Conservation (phyloP, 106 monocot genomes). For the Amphibolis antarctica region DNA sequence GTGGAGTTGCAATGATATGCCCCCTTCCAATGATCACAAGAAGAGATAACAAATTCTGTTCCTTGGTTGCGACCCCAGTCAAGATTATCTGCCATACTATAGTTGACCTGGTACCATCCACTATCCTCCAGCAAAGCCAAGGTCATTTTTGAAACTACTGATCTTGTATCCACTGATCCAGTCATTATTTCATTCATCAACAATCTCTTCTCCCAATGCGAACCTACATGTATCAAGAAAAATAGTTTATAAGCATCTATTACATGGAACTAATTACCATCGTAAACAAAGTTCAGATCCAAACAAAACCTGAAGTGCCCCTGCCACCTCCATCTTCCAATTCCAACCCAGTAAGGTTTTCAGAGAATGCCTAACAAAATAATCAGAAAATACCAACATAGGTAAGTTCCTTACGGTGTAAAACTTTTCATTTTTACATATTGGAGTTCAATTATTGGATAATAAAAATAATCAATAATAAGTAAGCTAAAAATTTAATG, state of each 20-base stretch:
- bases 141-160: constrained; percentile 98
- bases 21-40: constrained; percentile 85
- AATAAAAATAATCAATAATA: background rate
- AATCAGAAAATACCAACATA: background rate
- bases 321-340: constrained; percentile 98
- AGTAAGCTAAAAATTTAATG: background rate
- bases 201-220: constrained; percentile 98
- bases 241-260: background rate
- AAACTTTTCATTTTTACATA: background rate
- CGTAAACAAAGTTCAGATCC: background rate
- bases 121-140: constrained; percentile 95
- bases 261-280: background rate
- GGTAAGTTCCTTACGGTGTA: background rate
- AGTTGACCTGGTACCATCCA: constrained; percentile 95
- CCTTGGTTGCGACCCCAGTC: constrained; percentile 96
- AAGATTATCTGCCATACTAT: constrained; percentile 94
- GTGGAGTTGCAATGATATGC: constrained; percentile 95
- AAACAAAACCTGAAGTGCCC: constrained; percentile 80
- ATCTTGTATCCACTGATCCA: constrained; percentile 96
- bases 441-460: background rate
- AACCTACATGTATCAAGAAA: constrained; percentile 31
- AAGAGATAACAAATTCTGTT: constrained; percentile 78
- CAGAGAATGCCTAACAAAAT: constrained; percentile 60
- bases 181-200: constrained; percentile 99
- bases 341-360: constrained; percentile 93